These are phyloP conservation scores for Cryptosporidium andersoni DNA, from an alignment of 169 alveolate genomes.

Conservation along the genomic window DNA sequence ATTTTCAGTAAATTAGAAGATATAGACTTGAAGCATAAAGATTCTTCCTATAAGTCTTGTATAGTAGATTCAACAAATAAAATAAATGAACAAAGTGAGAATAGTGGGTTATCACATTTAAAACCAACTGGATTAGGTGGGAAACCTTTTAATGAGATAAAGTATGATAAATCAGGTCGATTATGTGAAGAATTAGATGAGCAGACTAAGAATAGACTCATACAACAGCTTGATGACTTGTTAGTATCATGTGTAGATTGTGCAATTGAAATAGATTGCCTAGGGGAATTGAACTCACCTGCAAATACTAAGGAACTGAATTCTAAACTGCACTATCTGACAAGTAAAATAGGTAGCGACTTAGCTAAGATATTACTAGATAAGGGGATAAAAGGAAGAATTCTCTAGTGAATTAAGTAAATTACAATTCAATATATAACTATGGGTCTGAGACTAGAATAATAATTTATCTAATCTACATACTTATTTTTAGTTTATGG, in stretches of 20 bases:
- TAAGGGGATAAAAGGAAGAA: too few relatives aligned
- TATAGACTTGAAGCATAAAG: neutral
- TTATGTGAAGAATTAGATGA: neutral
- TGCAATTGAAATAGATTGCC: slow-evolving; percentile 31
- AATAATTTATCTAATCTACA: too few relatives aligned
- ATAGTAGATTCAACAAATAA: neutral
- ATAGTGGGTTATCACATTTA: slow-evolving; percentile 16
- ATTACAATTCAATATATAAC: too few relatives aligned
- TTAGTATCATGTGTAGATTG: slow-evolving; percentile 50
- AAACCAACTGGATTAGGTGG: slow-evolving; percentile 54
- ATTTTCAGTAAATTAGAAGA: neutral
- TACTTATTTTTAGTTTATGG: neutral
- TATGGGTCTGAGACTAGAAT: too few relatives aligned
- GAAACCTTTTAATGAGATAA: slow-evolving; percentile 47
- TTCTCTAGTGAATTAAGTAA: too few relatives aligned
- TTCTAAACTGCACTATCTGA: too few relatives aligned
- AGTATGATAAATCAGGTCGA: neutral
- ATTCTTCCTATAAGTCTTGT: too few relatives aligned
- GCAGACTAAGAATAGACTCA: neutral
- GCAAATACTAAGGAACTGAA: neutral
- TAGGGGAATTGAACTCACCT: slow-evolving; percentile 10
- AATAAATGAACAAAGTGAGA: slow-evolving; percentile 25
- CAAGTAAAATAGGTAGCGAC: too few relatives aligned
- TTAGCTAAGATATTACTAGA: too few relatives aligned
- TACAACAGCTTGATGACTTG: slow-evolving; percentile 12